Evolutionary conservation across 2,329 filamentous ascomycete genomes (phyloP).

Genomic region (Penicillium sp.): DNA sequence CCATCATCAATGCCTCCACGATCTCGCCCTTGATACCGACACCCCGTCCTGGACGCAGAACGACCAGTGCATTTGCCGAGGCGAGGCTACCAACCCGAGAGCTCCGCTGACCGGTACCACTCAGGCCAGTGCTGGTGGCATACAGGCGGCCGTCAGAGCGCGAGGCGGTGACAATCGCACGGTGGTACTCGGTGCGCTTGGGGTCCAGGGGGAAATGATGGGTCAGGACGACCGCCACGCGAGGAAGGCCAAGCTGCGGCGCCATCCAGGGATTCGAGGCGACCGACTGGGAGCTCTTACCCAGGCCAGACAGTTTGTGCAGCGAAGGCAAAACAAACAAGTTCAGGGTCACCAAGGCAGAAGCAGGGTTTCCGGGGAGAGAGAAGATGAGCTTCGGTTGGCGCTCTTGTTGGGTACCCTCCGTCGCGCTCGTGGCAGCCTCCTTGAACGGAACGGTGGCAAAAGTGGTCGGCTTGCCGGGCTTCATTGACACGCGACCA

Average conservation of each 20-base stretch:
- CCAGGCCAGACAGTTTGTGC: conserved; percentile 72
- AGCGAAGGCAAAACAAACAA: conserved; percentile 89
- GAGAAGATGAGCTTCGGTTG: conserved; percentile 77
- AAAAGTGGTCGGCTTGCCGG: conserved; percentile 96
- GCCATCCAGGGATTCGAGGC: conserved; percentile 44
- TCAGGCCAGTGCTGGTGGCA: conserved; percentile 78
- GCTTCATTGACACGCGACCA: conserved; percentile 95
- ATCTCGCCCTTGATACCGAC: conserved; percentile 67
- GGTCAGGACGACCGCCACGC: conserved; percentile 68
- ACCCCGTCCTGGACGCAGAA: conserved; percentile 52
- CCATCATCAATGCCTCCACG: conserved; percentile 81
- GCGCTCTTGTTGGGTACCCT: conserved; percentile 52
- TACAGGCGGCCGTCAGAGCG: conserved; percentile 65
- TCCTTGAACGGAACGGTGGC: conserved; percentile 74
- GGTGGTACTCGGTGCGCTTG: conserved; percentile 83
- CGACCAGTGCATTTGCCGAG: conserved; percentile 83
- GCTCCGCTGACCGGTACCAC: conserved; percentile 67
- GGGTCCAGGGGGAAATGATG: conserved; percentile 74
- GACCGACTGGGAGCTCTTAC: conserved; percentile 23
- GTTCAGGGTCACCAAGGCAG: conserved; percentile 88
- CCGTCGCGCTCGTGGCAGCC: conserved; percentile 35
- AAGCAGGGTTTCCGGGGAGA: conserved; percentile 90
- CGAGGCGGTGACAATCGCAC: conserved; percentile 69
- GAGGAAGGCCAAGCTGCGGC: conserved; percentile 67
- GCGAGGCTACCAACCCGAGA: conserved; percentile 86